Base-by-base conservation (phyloP, 495 filamentous ascomycete species). In the Lichina pygmaea region DNA sequence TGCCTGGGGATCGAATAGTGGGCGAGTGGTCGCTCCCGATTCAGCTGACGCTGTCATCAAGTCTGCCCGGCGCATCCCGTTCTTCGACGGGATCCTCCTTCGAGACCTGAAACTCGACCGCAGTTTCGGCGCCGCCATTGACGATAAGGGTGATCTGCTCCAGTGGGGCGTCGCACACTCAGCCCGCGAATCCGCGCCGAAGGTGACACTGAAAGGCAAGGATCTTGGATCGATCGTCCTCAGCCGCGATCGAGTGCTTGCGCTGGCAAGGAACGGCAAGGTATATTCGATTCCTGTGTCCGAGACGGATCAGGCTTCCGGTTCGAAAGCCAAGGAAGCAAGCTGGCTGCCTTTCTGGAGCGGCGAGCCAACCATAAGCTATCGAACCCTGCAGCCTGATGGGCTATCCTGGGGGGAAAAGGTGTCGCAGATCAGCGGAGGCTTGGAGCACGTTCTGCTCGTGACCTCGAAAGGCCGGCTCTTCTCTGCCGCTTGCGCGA, bases 1-100 rank as follows among this genome's bases (percentile, higher is more conserved):
- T 61, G 73, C 75, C 31, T 97, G 89, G 86, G 89, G 89, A 12
- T 79, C 77, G 2, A 97, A 97, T 54, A 66, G 62, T n/a, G 81
- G 86, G 37, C 63, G 66, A 45, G 86, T 94, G 4, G 81, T 75
- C 31, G 86, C 83, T 31, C 85, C 86, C 1, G 80, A 78, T 48
- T 89, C 78, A 6, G 67, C 77, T 38, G 83, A 93, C 42, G 59
- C 59, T 17, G 58, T 72, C 41, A 67, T 97, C 51, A 93, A 91
- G 57, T 73, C 66, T 1, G 86, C 89, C 8, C 68, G 79, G 44
- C 70, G 80, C 40, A 72, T 95, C 53, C 49, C 68, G 6, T 92
- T 75, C 55, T 97, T 97, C 54, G 74, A 94, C 50, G 78, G 73
- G n/a, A 68, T 75, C 55, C 60, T 94, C 30, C 62, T 97, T 40